Evolutionary conservation across 495 filamentous ascomycete genomes (phyloP), one percentile per base, ranked within the genome.

Genomic region (Neurospora sp.): DNA sequence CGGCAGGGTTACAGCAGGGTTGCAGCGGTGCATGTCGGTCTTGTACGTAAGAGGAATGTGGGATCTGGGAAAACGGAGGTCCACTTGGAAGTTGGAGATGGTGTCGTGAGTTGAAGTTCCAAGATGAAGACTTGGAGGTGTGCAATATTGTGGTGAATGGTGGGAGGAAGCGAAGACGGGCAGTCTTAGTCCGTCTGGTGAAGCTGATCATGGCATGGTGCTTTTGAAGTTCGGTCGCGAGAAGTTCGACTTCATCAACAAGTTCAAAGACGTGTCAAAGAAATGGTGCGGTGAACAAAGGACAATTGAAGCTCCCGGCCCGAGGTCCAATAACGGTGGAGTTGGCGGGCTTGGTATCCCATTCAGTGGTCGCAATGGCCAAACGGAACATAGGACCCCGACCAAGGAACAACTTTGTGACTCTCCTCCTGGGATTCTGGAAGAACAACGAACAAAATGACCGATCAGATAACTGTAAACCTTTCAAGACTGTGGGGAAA

Each of bases 1-100:
- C 53, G 14, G 27, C 27, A 61, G 53, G 53, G 53, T 35, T 61
- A 16, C 53, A 61, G 12, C 46, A 4, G 18, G 0, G 44, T n/a
- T 46, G 44, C 41, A 42, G 41, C 14, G 7, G 4, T 53, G 14
- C 53, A 61, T 31, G 11, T 48, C 20, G 18, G 5, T n/a, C 48
- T 69, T 69, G 65, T 68, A 72, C 48, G 65, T 71, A 68, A 70
- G 14, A 65, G 22, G 53, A 65, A 65, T 65, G 53, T 65, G 53
- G 53, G 53, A 65, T 31, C 7, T 53, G 4, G 4, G 12, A 65
- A 61, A 65, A 65, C 53, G 53, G 48, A 31, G 12, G 5, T 61
- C 48, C 48, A 61, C 48, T 31, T 27, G 48, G 41, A 18, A 5
- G 16, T 44, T 44, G 11, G 48, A 16, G 48, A 16, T 27, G 48